These are phyloP conservation scores for Colletotrichum camelliae DNA, from an alignment of 2,329 filamentous ascomycete genomes.

Conservation along the genomic window DNA sequence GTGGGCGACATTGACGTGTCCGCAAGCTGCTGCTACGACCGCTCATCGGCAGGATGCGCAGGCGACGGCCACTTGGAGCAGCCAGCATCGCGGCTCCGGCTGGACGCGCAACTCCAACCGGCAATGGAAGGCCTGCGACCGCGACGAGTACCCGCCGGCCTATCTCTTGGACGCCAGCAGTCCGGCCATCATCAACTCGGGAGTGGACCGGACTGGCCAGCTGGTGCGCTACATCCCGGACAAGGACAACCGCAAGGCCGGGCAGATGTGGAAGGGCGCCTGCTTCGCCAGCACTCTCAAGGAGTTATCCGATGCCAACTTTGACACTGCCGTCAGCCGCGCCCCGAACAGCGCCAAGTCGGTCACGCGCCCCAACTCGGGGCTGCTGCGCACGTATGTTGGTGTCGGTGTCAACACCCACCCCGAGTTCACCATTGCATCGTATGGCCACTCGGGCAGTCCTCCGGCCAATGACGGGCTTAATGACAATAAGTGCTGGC, in stretches of 20 bases:
- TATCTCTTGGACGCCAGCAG: constrained; percentile 31
- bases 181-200: not conserved
- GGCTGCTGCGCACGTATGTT: not conserved
- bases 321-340: not conserved
- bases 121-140: not conserved
- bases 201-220: constrained; percentile 5
- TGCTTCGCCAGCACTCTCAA: constrained; percentile 15
- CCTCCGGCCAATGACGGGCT: constrained; percentile 23
- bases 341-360: not conserved
- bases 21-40: not conserved
- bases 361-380: not conserved
- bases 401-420: not conserved
- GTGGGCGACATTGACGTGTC: constrained; percentile 15
- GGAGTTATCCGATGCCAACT: not conserved
- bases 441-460: not conserved
- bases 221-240: constrained; percentile 12
- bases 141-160: constrained; percentile 17
- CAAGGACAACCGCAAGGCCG: constrained; percentile 1
- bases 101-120: not conserved
- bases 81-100: not conserved
- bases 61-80: not conserved
- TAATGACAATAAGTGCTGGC: constrained; percentile 28
- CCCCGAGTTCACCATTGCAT: not conserved
- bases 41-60: not conserved
- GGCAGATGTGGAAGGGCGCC: constrained; percentile 28